These are phyloP conservation scores for Delphinella strobiligena DNA, from an alignment of 2,329 filamentous ascomycete genomes.

Conservation along the genomic window DNA sequence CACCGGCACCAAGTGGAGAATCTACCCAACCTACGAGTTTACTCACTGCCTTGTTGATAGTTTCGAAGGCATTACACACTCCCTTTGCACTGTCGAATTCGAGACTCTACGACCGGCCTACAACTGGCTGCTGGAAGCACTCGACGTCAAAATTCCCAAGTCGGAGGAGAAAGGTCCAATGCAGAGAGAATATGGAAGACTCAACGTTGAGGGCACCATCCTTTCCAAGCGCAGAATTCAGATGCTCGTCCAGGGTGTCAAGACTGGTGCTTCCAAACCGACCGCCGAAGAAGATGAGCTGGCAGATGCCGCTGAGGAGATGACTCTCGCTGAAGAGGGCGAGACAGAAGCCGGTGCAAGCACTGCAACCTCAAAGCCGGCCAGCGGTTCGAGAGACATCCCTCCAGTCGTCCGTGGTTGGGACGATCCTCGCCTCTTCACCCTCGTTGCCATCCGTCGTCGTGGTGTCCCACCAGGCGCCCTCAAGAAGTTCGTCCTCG, in stretches of 20 bases:
- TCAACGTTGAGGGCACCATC: slow-evolving; percentile 74
- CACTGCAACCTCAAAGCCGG: slow-evolving; percentile 12
- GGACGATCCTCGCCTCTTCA: slow-evolving; percentile 87
- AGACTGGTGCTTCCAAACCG: slow-evolving; percentile 16
- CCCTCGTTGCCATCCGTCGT: slow-evolving; percentile 69
- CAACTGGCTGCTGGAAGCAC: slow-evolving; percentile 73
- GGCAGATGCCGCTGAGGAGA: slow-evolving; percentile 23
- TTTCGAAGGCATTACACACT: slow-evolving; percentile 85
- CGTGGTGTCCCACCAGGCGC: slow-evolving; percentile 80
- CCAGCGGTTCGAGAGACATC: slow-evolving; percentile 19
- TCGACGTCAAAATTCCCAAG: slow-evolving; percentile 64
- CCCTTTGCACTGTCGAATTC: slow-evolving; percentile 87
- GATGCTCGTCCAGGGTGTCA: slow-evolving; percentile 60
- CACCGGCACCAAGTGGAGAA: slow-evolving; percentile 75
- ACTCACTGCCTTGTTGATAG: slow-evolving; percentile 79
- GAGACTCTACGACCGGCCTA: slow-evolving; percentile 75
- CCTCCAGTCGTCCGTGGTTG: slow-evolving; percentile 61
- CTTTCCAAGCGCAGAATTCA: slow-evolving; percentile 77
- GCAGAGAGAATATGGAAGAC: slow-evolving; percentile 76
- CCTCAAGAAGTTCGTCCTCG: slow-evolving; percentile 79
- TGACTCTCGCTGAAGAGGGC: slow-evolving; percentile 31
- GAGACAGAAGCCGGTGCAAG: slow-evolving; percentile 19
- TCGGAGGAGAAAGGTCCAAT: slow-evolving; percentile 51
- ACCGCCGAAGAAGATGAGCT: slow-evolving; percentile 15
- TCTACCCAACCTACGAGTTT: slow-evolving; percentile 93